A percentile compares a stretch with the other conserved stretches of the same genome.
Conservation (phyloP, 2,329 filamentous ascomycete genomes). For the Verticillium albo-atrum region DNA sequence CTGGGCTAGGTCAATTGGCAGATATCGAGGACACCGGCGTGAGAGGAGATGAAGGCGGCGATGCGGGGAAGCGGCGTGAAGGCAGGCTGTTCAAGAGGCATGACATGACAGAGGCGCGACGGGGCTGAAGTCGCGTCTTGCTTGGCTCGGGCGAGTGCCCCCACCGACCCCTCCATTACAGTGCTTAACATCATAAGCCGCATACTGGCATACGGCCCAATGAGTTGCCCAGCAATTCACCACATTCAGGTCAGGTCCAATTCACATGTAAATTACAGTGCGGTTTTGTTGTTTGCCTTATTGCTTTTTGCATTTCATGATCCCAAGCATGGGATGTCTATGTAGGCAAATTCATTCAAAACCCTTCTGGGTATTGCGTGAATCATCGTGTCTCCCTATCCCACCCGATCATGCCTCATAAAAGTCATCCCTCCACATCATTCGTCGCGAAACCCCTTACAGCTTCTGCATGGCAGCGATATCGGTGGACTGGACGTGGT, state of each 20-base stretch:
- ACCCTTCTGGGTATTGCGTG: constrained; percentile 1
- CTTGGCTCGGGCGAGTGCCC: neutral
- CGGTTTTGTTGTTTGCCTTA: neutral
- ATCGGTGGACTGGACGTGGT: constrained; percentile 94
- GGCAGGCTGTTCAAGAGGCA: neutral
- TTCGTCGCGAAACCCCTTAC: constrained; percentile 8
- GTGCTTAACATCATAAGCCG: neutral
- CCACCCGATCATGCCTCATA: constrained; percentile 25
- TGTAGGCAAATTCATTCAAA: constrained; percentile 7
- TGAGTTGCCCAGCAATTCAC: neutral
- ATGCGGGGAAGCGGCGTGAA: neutral
- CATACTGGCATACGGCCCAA: neutral
- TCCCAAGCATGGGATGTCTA: neutral
- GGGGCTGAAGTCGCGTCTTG: constrained; percentile 3
- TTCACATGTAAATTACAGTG: neutral
- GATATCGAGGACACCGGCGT: neutral
- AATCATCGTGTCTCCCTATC: constrained; percentile 2
- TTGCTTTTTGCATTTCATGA: constrained; percentile 2
- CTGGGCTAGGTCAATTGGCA: constrained; percentile 1
- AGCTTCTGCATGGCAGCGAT: constrained; percentile 35
- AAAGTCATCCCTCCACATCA: constrained; percentile 15
- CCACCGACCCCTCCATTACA: neutral
- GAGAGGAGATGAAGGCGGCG: neutral
- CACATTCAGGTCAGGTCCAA: too few relatives aligned
- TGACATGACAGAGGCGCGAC: neutral